A percentile compares a stretch with the other conserved stretches of the same genome.
Conservation (phyloP, 495 filamentous ascomycete genomes). For the Rhypophila decipiens region DNA sequence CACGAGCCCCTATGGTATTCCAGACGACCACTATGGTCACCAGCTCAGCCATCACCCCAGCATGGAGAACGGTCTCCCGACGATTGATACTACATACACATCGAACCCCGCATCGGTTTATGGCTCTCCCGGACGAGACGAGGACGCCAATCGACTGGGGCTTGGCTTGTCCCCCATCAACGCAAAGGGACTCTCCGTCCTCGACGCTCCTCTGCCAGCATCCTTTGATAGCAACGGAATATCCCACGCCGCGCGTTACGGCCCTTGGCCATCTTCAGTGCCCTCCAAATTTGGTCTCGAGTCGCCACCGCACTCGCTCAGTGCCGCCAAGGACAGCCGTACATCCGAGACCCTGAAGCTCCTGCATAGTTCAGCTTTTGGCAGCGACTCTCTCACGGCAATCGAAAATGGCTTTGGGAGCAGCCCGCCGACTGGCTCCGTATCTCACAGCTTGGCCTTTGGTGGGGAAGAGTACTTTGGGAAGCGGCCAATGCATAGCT, state of each 20-base stretch:
- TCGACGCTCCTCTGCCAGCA: constrained; percentile 88
- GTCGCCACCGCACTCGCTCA: constrained; percentile 73
- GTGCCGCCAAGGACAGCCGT: constrained; percentile 46
- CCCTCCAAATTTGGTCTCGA: constrained; percentile 90
- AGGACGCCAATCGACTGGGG: constrained; percentile 50
- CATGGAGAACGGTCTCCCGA: constrained; percentile 54
- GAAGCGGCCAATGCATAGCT: constrained; percentile 74
- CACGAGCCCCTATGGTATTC: constrained; percentile 30
- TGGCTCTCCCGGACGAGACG: constrained; percentile 83
- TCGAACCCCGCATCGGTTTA: constrained; percentile 73
- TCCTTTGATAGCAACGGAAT: constrained; percentile 97
- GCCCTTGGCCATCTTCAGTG: constrained; percentile 86
- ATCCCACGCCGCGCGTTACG: constrained; percentile 81
- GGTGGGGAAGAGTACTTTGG: constrained; percentile 59
- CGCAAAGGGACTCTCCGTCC: constrained; percentile 64
- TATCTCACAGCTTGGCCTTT: constrained; percentile 27
- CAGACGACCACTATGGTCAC: constrained; percentile 38
- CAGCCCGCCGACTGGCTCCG: constrained; percentile 57
- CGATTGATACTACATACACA: constrained; percentile 73
- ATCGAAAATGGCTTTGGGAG: constrained; percentile 44
- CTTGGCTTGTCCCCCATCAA: constrained; percentile 70
- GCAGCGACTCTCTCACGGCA: constrained; percentile 43
- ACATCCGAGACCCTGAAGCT: constrained; percentile 71
- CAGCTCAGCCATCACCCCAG: constrained; percentile 38
- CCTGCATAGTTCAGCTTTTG: constrained; percentile 79